These are phyloP conservation scores for Cladophialophora immunda DNA, from an alignment of 2,329 filamentous ascomycete genomes.

Conservation along the genomic window DNA sequence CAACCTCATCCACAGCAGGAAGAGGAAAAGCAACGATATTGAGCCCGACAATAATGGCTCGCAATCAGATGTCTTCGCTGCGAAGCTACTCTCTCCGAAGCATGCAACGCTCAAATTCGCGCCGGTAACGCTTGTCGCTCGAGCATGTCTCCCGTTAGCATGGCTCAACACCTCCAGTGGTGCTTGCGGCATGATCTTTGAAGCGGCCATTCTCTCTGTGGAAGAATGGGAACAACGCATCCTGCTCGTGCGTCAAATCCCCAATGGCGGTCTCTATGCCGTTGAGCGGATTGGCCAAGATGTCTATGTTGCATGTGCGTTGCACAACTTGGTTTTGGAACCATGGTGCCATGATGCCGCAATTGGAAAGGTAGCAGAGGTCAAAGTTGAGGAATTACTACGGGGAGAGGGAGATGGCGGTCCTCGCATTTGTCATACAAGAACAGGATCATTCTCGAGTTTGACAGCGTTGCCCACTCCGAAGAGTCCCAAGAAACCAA, in stretches of 20 bases:
- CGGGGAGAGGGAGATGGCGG: constrained; percentile 1
- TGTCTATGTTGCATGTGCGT: constrained; percentile 28
- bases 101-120: constrained; percentile 23
- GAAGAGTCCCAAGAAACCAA: constrained; percentile 36
- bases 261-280: constrained; percentile 37
- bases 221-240: constrained; percentile 36
- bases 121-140: constrained; percentile 35
- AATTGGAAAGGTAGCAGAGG: constrained; percentile 32
- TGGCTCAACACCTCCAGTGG: constrained; percentile 32
- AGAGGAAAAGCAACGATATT: constrained; percentile 33
- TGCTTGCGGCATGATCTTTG: constrained; percentile 28
- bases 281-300: constrained; percentile 36
- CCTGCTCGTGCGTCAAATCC: constrained; percentile 33
- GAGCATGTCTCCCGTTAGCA: constrained; percentile 38
- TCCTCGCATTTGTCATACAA: constrained; percentile 11
- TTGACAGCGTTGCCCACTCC: constrained; percentile 24
- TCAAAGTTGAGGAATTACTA: constrained; percentile 29
- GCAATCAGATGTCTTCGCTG: constrained; percentile 20
- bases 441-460: constrained; percentile 30
- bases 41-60: constrained; percentile 16
- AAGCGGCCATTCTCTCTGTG: constrained; percentile 30
- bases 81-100: constrained; percentile 18
- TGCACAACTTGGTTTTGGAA: constrained; percentile 38
- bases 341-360: constrained; percentile 35
- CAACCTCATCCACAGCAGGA: constrained; percentile 15